Conservation (phyloP, 148 eudicot genomes). For the Fagopyrum homotropicum region DNA sequence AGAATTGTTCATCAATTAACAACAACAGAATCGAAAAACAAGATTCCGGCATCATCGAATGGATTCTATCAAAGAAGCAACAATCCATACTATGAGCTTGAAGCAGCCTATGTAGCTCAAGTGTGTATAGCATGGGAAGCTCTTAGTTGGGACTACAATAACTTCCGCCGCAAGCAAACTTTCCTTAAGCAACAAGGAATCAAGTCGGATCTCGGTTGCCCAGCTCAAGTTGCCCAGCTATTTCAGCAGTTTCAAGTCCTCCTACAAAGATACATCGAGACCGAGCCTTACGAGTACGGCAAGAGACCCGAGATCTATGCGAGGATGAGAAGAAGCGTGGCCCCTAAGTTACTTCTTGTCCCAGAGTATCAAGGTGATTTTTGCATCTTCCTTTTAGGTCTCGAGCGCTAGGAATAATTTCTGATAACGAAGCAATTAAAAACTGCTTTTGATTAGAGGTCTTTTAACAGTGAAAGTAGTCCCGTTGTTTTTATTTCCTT, state of each 20-base stretch:
- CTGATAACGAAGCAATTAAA: too few relatives aligned
- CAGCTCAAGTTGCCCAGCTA: constrained; percentile 78
- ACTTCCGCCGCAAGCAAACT: constrained; percentile 54
- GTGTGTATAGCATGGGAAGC: constrained; percentile 95
- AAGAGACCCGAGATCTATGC: constrained; percentile 77
- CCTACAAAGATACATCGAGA: constrained; percentile 73
- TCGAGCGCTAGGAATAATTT: too few relatives aligned
- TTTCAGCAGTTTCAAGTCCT: constrained; percentile 88
- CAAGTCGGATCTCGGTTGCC: constrained; percentile 56
- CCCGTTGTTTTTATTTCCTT: too few relatives aligned
- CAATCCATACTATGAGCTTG: constrained; percentile 63
- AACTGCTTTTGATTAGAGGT: too few relatives aligned
- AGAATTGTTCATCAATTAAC: constrained; percentile 57
- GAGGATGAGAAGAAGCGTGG: constrained; percentile 43
- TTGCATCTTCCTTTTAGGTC: neutral
- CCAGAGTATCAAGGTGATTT: constrained; percentile 68
- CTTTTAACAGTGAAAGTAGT: too few relatives aligned
- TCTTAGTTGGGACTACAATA: constrained; percentile 74
- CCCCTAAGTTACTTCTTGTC: constrained; percentile 85
- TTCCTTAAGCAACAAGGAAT: constrained; percentile 18
- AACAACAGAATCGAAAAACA: constrained; percentile 21
- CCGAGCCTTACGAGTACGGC: constrained; percentile 82
- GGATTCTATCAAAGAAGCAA: constrained; percentile 11
- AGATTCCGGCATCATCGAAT: neutral
- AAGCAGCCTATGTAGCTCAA: constrained; percentile 86